Base-by-base conservation (phyloP, 2,329 filamentous ascomycete species). In the Nannizziopsis barbatae region DNA sequence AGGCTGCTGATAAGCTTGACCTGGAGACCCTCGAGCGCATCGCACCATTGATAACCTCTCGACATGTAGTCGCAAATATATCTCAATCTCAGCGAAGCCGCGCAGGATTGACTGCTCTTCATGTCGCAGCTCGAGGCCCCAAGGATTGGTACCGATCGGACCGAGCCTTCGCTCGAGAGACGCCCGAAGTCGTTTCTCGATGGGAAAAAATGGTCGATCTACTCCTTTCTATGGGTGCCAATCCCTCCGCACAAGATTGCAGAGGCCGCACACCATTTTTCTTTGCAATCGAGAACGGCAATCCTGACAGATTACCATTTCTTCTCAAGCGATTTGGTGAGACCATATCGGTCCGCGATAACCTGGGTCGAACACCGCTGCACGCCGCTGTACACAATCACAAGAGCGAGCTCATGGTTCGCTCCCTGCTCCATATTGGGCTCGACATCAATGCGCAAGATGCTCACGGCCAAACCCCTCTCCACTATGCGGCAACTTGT, bases 261-360 rank as follows among this genome's bases (percentile, higher is more conserved):
- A 50, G 54, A 12, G 62, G 63, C 6, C 68, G 65, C 63, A 63
- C 58, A 22, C 65, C 66, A 10, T 54, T 65, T 17, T 59, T 62
- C 2, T 65, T 66, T 52, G 66, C 66, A 1, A 62, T 61, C 37
- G 63, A 65, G 41, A 52, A 64, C 52, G 66, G 63, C 11, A 65
- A 68, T 50, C 37, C 45, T 1, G 45, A 47, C 6, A 20, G 38
- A 30, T 41, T 47, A 14, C 45, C 37, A 4, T 47, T 47, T 20
- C n/a, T 47, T 1, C 45, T 47, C 8, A n/a, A 41, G n/a, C 33
- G 31, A 42, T 15, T 47, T 3, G 38, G 45, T 27, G 10, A 35
- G 3, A 47, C 45, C 10, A 27, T 42, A 4, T 35, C 45, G 8
- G 27, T 47, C 27, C 37, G 20, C 17, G 47, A 49, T 20, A 18